phyloP scores from a whole-genome alignment of 2,329 filamentous ascomycete species.

The Phialocephala sp. region DNA sequence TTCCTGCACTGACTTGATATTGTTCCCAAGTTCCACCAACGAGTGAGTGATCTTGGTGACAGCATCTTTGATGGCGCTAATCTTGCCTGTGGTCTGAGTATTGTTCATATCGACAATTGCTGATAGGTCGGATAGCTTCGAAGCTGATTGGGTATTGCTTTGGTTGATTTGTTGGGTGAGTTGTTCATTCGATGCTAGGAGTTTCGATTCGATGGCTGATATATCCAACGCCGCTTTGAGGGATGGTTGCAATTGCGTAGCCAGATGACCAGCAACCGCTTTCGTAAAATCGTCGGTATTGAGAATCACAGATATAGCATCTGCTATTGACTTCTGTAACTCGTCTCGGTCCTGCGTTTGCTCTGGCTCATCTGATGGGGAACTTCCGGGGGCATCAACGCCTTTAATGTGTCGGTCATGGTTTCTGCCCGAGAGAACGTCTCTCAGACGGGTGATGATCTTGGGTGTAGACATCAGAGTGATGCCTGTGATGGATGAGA shows the following conservation, averaged over 20 bases:
- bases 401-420: background rate
- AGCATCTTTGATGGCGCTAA: slow-evolving; percentile 38
- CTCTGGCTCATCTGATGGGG: background rate
- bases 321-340: slow-evolving; percentile 25
- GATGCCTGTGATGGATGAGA: slow-evolving; percentile 19
- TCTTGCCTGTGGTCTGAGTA: slow-evolving; percentile 31
- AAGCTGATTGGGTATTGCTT: slow-evolving; percentile 31
- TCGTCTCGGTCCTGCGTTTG: slow-evolving; percentile 19
- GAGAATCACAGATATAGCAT: slow-evolving; percentile 19
- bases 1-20: slow-evolving; percentile 35
- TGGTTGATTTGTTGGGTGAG: slow-evolving; percentile 36
- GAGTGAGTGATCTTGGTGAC: slow-evolving; percentile 37
- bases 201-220: slow-evolving; percentile 35
- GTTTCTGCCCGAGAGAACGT: background rate
- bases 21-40: slow-evolving; percentile 35
- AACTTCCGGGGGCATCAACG: background rate
- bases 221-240: slow-evolving; percentile 38
- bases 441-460: slow-evolving; percentile 14
- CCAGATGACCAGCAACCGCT: slow-evolving; percentile 39
- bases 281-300: slow-evolving; percentile 28
- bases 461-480: slow-evolving; percentile 21
- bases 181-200: slow-evolving; percentile 34
- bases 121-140: slow-evolving; percentile 37
- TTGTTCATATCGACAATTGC: slow-evolving; percentile 31
- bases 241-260: slow-evolving; percentile 39